These are phyloP conservation scores for Penicillium flavigenum DNA, from an alignment of 495 filamentous ascomycete genomes.

Conservation along the genomic window DNA sequence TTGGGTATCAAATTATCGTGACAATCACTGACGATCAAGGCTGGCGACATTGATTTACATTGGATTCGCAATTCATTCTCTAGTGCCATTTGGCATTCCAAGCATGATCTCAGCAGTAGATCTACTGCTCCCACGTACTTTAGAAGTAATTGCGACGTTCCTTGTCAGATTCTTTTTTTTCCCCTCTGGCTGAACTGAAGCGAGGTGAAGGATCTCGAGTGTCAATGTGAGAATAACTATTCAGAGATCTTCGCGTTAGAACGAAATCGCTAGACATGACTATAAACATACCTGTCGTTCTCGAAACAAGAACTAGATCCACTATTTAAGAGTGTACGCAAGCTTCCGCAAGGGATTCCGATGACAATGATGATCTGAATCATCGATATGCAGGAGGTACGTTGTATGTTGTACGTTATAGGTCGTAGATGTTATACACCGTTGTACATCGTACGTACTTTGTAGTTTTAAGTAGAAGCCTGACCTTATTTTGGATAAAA, in stretches of 20 bases:
- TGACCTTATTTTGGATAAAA: neutral
- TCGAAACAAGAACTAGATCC: neutral
- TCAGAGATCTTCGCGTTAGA: neutral
- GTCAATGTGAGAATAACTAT: neutral
- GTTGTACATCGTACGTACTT: too few species aligned
- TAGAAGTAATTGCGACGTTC: neutral
- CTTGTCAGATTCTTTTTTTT: neutral
- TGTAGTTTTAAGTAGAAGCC: neutral
- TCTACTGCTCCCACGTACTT: neutral
- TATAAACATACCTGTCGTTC: neutral
- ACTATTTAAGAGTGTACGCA: constrained; percentile 1
- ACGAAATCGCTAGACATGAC: neutral
- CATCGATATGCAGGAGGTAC: neutral
- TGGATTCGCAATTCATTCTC: constrained; percentile 8
- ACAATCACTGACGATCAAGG: constrained; percentile 4
- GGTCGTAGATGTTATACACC: too few species aligned
- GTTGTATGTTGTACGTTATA: neutral
- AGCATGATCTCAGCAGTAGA: neutral
- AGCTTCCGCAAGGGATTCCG: constrained; percentile 10
- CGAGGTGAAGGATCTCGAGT: neutral
- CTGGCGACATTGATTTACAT: neutral
- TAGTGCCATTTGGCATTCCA: constrained; percentile 4
- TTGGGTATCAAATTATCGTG: neutral
- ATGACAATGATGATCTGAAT: neutral
- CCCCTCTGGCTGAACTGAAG: neutral